Conservation (phyloP, 1,284 basidiomycete species). For the Cystobasidium slooffiae region DNA sequence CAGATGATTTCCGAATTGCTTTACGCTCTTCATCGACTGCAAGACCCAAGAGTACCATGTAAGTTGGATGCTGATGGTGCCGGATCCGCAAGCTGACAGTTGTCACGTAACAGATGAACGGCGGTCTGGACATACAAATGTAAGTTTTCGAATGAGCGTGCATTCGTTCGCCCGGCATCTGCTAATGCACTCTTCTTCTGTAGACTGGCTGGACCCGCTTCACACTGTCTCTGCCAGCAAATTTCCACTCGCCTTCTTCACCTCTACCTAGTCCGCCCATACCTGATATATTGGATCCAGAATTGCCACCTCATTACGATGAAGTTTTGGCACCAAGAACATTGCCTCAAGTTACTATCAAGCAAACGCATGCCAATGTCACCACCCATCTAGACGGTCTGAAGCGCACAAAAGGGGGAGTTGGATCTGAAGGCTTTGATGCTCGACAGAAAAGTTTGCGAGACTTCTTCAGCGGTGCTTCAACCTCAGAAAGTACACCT, state of each 20-base stretch:
- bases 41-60: constrained; percentile 37
- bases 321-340: constrained; percentile 2
- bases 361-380: constrained; percentile 35
- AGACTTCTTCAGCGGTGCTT: constrained; percentile 40
- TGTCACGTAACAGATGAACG: constrained; percentile 12
- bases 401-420: constrained; percentile 38
- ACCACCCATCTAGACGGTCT: constrained; percentile 37
- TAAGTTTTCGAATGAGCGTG: neutral
- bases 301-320: constrained; percentile 20
- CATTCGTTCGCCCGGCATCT: neutral
- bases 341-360: constrained; percentile 14
- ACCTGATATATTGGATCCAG: constrained; percentile 5
- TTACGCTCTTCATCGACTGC: constrained; percentile 21
- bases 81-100: neutral
- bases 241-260: constrained; percentile 13
- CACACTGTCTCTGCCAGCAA: constrained; percentile 18
- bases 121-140: constrained; percentile 34
- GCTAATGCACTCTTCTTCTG: neutral
- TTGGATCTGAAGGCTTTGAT: constrained; percentile 35
- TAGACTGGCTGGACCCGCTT: constrained; percentile 41
- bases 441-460: constrained; percentile 41
- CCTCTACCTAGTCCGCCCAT: constrained; percentile 21
- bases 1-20: constrained; percentile 45
- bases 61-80: neutral
- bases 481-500: neutral